Evolutionary conservation across 306 rosid species (phyloP), one percentile per base, ranked within the genome.

Genomic region (Vigna nakashimae): DNA sequence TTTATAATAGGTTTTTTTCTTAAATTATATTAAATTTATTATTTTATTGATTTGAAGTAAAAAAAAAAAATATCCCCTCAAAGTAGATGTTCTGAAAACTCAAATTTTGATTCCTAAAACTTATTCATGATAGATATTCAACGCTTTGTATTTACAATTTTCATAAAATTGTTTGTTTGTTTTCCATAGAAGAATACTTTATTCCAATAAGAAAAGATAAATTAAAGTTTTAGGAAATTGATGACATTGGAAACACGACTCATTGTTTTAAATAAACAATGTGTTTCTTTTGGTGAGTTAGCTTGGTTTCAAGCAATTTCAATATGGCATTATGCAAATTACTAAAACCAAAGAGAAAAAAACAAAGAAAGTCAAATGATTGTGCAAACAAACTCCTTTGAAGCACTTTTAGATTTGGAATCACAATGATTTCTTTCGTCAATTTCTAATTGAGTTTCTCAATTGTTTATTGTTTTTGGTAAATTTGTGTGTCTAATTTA

Each of bases 361-460:
- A 56, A 52, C 0, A 26, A 42, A 49, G 20, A 82, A 75, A 82
- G 88, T 85, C 86, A 79, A 85, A 85, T 84, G 84, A 57, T 74
- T 45, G 63, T 60, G 88, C 52, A 76, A 53, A 46, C 67, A 76
- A 53, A 46, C 55, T 26, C 74, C 69, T 40, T 59, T 58, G 58
- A 46, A 60, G 42, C 40, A 16, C 42, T 49, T 75, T 45, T 36
- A 60, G 78, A 76, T 71, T 80, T 46, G 42, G 83, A 74, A 68
- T 68, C 81, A 59, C 78, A 9, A 52, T 68, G 38, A 69, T 74
- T 36, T 8, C 16, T 68, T 62, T 50, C 17, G 43, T 67, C 55
- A 66, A 14, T 65, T 77, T 65, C 50, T 42, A 60, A 34, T 59
- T 48, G 4, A 5, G 20, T 36, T 56, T 30, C n/a, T 38, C 0